Evolutionary conservation across 768 basidiomycete species (phyloP), one percentile per base, ranked within the genome.

Genomic region (Hypholoma sublateritium): DNA sequence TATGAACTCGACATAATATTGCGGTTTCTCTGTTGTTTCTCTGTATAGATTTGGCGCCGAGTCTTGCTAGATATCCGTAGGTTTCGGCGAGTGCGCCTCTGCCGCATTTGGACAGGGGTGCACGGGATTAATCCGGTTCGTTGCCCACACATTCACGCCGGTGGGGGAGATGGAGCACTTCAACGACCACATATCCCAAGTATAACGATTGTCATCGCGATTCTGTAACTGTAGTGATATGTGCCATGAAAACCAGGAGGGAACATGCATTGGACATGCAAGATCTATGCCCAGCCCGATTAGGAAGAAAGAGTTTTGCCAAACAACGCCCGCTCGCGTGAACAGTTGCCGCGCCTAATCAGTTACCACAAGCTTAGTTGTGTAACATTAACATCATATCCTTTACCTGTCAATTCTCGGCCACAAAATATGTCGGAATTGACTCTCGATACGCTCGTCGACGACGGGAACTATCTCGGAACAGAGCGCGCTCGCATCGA

Each of bases 381-480:
- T 17, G 12, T 28, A 25, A n/a, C 19, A 21, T 14, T 46, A 8
- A 3, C 11, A 47, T 22, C 25, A 24, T 12, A 17, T 47, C 19
- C 42, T 44, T 45, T 24, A 28, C 24, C 16, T 19, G 13, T 12
- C 37, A 59, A 24, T 47, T 45, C 1, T 9, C 46, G 25, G 41
- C 22, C 43, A 25, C 39, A 56, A 65, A 73, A 25, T 59, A 91
- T 91, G 90, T 64, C 88, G 1, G 91, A 91, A 62, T 79, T 91
- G 59, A 89, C 89, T 0, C 80, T 84, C 58, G 91, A 93, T 62
- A 88, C 81, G 2, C 80, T 93, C 42, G 77, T 83, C 61, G 89
- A 92, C 72, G 91, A 92, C 80, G 88, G 86, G 8, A 85, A 84
- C 68, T 89, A 88, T 65, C 67, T 84, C 19, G 86, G 87, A 57